Evolutionary conservation across 106 monocot species (phyloP), one percentile per base, ranked within the genome.

Genomic region (Phalaenopsis equestris): DNA sequence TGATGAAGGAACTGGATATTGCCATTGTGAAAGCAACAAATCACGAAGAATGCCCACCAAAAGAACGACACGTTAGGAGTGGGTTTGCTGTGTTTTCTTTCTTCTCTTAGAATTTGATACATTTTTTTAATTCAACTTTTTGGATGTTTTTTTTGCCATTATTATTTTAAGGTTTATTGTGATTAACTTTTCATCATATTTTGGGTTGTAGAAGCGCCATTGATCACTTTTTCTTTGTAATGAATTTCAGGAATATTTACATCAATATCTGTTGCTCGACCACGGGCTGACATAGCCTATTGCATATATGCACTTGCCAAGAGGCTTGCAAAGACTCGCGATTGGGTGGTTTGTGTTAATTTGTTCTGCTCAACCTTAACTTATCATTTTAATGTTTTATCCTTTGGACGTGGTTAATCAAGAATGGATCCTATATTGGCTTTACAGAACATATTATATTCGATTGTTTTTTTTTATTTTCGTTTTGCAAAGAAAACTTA

Each of bases 221-320:
- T 19, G 15, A 42, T 43, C 17, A 19, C 42, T 42, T 74, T 2
- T 18, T 42, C 74, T 39, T 12, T 70, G 15, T 70, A 15, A 39
- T 21, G 64, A 65, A 43, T 74, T 81, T 11, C 79, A 95, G 95
- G 85, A 84, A 90, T 95, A 67, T 95, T 95, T 83, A 64, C 75
- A 19, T 92, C 95, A 4, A 95, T 89, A 47, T 86, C 92, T 14
- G 81, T 80, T 2, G 72, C 68, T 45, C 87, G 92, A 4, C 95
- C 95, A 38, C 81, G 92, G 48, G 90, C 88, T 3, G 95, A 95
- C 80, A 84, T 92, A 47, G 87, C 90, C 43, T 95, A 95, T 75
- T 95, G 95, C 86, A 92, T 95, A 56, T 87, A 86, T 77, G 92
- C 88, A 5, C 88, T 95, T 18, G 42, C 87, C 1, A 88, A 90